Base-by-base conservation (phyloP, 208 protist genomes). In the Acanthamoeba culbertsoni region DNA sequence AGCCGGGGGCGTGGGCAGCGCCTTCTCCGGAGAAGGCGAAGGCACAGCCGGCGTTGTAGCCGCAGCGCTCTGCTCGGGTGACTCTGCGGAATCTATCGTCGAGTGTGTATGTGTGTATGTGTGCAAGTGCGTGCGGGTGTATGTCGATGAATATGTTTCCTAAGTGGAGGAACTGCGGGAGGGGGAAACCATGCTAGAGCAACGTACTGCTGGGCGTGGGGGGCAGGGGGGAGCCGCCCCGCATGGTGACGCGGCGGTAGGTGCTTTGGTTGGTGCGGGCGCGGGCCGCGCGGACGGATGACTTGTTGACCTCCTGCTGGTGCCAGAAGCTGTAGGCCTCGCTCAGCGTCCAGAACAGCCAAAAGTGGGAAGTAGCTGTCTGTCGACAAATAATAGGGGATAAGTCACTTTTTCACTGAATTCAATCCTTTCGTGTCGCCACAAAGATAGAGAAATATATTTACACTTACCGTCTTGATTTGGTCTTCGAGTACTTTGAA, bases 231-330 rank as follows among this genome's bases (percentile, higher is more conserved):
- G 35, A 18, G n/a, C n/a, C n/a, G n/a, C n/a, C n/a, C 37, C 42
- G 16, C 23, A 79, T 10, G 68, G 68, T 79, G 40, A 79, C 31
- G 42, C 68, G 68, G 37, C 68, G 68, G 42, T 79, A 43, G 37
- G 65, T 33, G 37, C 42, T 79, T n/a, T 28, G 26, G 26, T 8
- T 33, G 40, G 68, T 79, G 68, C 68, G 20, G 26, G 68, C 42
- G 0, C 68, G 68, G 5, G 40, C 40, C 3, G 68, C 40, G 26
- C 68, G 68, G 12, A 79, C 31, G n/a, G 68, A 79, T 2, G 68
- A 79, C 42, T 79, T 79, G 68, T 79, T 79, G 40, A 79, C 68
- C 42, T 79, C 68, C 68, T 79, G 68, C 68, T 79, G 68, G 42
- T 79, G 68, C 68, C 68, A 79, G 68, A 33, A 31, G 8, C 68